Evolutionary conservation across 2,329 filamentous ascomycete species (phyloP), one percentile per base, ranked within the genome.

Genomic region (Hymenoscyphus linearis): DNA sequence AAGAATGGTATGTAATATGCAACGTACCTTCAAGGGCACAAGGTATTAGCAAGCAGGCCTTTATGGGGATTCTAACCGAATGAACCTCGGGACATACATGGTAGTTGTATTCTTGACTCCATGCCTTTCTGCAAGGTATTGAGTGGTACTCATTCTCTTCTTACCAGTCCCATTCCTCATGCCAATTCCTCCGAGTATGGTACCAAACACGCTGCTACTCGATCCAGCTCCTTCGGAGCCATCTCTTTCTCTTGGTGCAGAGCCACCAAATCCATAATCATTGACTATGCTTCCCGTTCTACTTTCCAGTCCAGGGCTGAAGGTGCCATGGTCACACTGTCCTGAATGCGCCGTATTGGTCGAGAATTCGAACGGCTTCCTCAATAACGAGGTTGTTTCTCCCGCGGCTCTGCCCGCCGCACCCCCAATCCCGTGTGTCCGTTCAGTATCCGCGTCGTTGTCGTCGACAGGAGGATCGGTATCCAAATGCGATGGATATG

Each of bases 1-100:
- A 96, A 78, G 64, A 93, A 90, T 0, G 95, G 95, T 53, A 99
- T 80, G 73, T 99, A 99, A 78, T 99, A 98, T 3, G 88, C 86
- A 64, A 97, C 76, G 73, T 98, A 97, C 85, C 89, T 92, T 63
- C 9, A 61, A 31, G 52, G 57, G 14, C 25, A 53, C 25, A 64
- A 44, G 25, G 35, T 25, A 52, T 66, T 57, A 66, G 65, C 64
- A 65, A 59, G 55, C 44, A 12, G 6, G 18, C 12, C 26, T 16
- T n/a, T 44, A 35, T 14, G 22, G 27, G 12, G 35, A 12, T 52
- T 13, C 7, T 12, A 13, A 12, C 10, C 16, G n/a, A 14, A 22
- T 40, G 12, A 31, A 27, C 5, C 7, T 50, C 14, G 53, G 31
- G 34, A 75, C 85, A 67, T 78, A 92, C 91, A 96, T 93, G 64